Conservation (phyloP, 2,329 filamentous ascomycete species). For the Pestalotiopsis sp. region DNA sequence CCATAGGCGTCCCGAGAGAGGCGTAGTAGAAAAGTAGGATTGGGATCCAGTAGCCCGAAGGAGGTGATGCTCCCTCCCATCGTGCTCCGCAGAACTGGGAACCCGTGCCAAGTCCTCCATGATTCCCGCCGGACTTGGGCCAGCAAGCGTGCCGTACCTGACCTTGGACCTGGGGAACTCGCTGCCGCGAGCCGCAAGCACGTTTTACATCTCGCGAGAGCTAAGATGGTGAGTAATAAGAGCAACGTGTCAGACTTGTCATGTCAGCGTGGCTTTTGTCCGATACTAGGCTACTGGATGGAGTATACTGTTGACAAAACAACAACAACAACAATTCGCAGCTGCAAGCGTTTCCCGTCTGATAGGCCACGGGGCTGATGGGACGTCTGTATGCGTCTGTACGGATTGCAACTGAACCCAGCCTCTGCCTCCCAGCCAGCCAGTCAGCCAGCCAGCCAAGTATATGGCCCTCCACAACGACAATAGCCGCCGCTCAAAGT, state of each 20-base stretch:
- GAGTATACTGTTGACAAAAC: background rate
- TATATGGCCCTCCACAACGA: background rate
- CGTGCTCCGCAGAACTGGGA: background rate
- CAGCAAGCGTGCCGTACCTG: background rate
- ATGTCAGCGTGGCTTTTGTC: background rate
- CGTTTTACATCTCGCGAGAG: background rate
- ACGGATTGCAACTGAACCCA: no score
- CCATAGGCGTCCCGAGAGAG: background rate
- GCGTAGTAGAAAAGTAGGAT: background rate
- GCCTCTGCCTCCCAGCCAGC: background rate
- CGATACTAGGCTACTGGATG: background rate
- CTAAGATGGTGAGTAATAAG: background rate
- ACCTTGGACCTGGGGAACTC: background rate
- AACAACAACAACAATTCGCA: background rate
- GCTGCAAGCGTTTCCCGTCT: no score
- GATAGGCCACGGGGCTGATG: no score
- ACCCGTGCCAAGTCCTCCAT: background rate
- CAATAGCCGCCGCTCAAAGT: background rate
- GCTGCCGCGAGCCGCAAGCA: background rate
- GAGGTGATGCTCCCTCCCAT: background rate
- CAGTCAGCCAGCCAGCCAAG: background rate
- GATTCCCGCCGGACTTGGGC: background rate
- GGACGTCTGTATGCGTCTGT: no score
- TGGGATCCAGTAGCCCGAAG: background rate
- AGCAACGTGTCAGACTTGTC: background rate